These are phyloP conservation scores for Dichomitus squalens DNA, from an alignment of 1,284 basidiomycete species.

Conservation along the genomic window DNA sequence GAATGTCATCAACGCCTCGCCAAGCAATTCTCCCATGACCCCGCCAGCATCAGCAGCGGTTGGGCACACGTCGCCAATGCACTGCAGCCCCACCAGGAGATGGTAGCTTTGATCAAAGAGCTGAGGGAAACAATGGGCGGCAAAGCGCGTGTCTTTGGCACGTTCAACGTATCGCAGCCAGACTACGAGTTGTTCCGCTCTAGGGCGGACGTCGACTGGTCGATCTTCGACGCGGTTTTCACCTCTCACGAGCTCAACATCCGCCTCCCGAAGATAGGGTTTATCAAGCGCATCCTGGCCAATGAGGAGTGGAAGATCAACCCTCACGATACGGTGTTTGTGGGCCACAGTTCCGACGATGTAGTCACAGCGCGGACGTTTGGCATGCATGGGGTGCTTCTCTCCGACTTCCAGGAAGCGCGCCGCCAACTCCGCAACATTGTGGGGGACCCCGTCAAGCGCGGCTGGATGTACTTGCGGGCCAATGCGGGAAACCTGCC, in stretches of 20 bases:
- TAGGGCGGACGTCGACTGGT: constrained; percentile 44
- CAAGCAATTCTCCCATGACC: constrained; percentile 38
- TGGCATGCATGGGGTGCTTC: constrained; percentile 51
- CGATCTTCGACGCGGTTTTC: constrained; percentile 52
- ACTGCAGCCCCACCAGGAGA: constrained; percentile 41
- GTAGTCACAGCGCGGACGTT: constrained; percentile 52
- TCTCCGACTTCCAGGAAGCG: constrained; percentile 40
- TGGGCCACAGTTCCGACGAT: constrained; percentile 57
- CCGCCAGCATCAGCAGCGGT: constrained; percentile 40
- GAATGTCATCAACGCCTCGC: constrained; percentile 45
- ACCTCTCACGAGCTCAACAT: constrained; percentile 48
- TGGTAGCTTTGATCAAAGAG: constrained; percentile 47
- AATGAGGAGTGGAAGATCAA: constrained; percentile 36
- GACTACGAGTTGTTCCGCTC: constrained; percentile 48
- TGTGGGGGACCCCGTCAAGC: constrained; percentile 43
- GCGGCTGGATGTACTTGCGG: constrained; percentile 41
- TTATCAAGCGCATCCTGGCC: constrained; percentile 47
- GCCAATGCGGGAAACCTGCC: constrained; percentile 41
- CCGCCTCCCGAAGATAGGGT: constrained; percentile 53
- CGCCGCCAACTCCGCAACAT: constrained; percentile 45
- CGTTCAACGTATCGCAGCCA: constrained; percentile 56
- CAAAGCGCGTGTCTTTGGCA: constrained; percentile 45
- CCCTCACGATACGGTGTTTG: constrained; percentile 44
- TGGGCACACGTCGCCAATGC: constrained; percentile 47
- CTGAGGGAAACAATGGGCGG: constrained; percentile 39